Conservation (phyloP, 2,329 filamentous ascomycete genomes). For the Trichoderma asperellum region DNA sequence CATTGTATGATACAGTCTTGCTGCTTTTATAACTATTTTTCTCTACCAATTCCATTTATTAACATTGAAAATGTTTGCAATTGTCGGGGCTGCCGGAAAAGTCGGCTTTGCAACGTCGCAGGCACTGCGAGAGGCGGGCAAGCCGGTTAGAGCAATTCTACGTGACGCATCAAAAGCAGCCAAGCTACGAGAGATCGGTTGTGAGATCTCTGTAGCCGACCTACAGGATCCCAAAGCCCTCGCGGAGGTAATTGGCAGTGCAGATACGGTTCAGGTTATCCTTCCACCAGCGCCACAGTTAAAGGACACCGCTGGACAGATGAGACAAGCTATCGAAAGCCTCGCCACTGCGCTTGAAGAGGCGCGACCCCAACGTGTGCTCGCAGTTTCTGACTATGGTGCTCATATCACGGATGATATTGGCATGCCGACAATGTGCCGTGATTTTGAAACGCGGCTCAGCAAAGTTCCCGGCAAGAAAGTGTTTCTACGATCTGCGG, state of each 20-base stretch:
- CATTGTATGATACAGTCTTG: background rate
- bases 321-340: constrained; percentile 2
- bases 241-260: background rate
- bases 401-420: constrained; percentile 8
- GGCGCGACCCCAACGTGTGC: background rate
- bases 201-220: constrained; percentile 1
- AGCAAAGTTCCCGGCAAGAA: background rate
- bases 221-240: background rate
- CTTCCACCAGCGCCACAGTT: background rate
- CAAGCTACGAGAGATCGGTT: background rate
- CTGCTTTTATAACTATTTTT: background rate
- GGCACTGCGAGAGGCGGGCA: background rate
- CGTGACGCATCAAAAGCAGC: background rate
- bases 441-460: background rate
- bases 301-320: background rate
- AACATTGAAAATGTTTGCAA: background rate
- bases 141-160: background rate
- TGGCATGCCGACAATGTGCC: background rate
- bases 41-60: background rate
- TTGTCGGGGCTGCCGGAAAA: background rate
- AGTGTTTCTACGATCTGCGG: constrained; percentile 1
- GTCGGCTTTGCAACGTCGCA: background rate
- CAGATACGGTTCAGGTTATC: constrained; percentile 1
- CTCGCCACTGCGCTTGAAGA: constrained; percentile 1
- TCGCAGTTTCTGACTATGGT: constrained; percentile 1